Base-by-base conservation (phyloP, 441 rosid species). In the Populus hybrid region DNA sequence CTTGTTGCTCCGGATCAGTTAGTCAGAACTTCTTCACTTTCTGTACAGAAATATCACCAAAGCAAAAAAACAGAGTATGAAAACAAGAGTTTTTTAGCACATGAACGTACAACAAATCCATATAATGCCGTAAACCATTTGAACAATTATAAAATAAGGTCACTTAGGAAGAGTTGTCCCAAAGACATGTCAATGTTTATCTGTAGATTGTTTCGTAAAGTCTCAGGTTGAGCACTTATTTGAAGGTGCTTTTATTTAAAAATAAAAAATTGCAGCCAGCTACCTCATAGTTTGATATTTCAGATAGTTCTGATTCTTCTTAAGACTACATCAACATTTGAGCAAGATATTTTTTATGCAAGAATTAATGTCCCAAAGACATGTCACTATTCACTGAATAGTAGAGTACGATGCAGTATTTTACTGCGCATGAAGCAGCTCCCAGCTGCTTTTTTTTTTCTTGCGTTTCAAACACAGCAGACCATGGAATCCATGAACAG, bases 1-100 rank as follows among this genome's bases (percentile, higher is more conserved):
- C 85, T 78, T 38, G 83, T 57, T 76, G 75, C 11, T 79, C 84
- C 72, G 84, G 86, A 65, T 86, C 79, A 71, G 82, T 88, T 50
- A 92, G 73, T 0, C 85, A 85, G 79, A 92, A 92, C 76, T 89
- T 90, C 83, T 88, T 89, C 85, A 91, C 95, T 80, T 86, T 89
- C 92, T 91, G 89, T 18, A 8, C 23, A 67, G 20, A 72, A 59
- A 20, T 70, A 24, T 57, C 65, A 30, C 10, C 16, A 74, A 74
- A 67, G 16, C 0, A 61, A 12, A 59, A 32, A 68, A 28, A 63
- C n/a, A 10, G 20, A 16, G 5, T 1, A 21, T 61, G 3, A 26
- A 30, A 2, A 23, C 12, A 69, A 30, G 69, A 10, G 12, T 38
- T 34, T 38, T 10, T 54, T 26, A 67, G 46, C n/a, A 75, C n/a